Percentiles rank a stretch among this genome's conserved stretches.
These are phyloP conservation scores for Theobroma grandiflorum DNA, from an alignment of 441 rosid genomes.

Conservation along the genomic window DNA sequence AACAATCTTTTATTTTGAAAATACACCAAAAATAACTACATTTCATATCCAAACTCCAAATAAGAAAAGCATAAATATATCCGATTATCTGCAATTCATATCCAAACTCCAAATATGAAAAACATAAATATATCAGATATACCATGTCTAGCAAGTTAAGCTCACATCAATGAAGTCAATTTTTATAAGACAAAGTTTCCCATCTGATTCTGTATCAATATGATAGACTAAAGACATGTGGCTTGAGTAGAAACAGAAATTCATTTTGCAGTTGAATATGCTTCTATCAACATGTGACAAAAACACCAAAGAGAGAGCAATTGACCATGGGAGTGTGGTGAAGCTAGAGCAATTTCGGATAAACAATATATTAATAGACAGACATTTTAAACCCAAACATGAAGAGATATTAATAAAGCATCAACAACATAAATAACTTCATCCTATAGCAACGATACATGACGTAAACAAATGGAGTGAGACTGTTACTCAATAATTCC, in stretches of 20 bases:
- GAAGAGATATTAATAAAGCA: background rate
- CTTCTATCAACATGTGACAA: background rate
- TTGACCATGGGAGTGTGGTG: background rate
- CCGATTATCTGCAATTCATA: background rate
- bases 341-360: too few species aligned
- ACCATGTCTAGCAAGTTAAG: background rate
- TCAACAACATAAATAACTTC: background rate
- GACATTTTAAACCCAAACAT: background rate
- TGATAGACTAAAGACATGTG: background rate
- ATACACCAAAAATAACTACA: too few species aligned
- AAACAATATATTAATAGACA: background rate
- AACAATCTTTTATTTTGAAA: too few species aligned
- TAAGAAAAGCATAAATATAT: too few species aligned
- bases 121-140: background rate
- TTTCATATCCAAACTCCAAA: too few species aligned
- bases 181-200: background rate
- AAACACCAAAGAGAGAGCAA: background rate
- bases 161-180: background rate
- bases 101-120: background rate
- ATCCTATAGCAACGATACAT: background rate
- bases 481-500: background rate
- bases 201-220: too few species aligned
- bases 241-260: background rate
- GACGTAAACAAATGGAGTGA: background rate
- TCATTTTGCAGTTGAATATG: background rate